Evolutionary conservation across 805 yeast genomes (phyloP).

Genomic region (Teunomyces panamensis): DNA sequence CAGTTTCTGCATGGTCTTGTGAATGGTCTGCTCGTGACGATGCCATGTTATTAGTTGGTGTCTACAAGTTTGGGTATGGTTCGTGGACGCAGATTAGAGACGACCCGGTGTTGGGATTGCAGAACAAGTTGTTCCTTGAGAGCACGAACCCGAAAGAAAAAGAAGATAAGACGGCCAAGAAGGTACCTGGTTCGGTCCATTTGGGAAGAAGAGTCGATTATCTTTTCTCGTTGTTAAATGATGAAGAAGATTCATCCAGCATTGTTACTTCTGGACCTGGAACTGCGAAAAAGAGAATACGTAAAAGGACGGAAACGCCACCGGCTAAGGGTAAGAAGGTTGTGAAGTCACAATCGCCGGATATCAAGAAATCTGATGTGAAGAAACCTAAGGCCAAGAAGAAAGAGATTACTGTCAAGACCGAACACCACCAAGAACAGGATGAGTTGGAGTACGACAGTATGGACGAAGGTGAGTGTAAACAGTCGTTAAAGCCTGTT

Average conservation of each 20-base stretch:
- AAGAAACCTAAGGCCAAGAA: slow-evolving; percentile 16
- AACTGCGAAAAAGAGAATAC: slow-evolving; percentile 8
- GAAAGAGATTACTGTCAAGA: slow-evolving; percentile 1
- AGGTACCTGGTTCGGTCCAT: slow-evolving; percentile 90
- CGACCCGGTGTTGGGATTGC: slow-evolving; percentile 85
- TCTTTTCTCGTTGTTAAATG: slow-evolving; percentile 66
- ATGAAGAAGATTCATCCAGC: slow-evolving; percentile 38
- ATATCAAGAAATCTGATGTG: slow-evolving; percentile 14
- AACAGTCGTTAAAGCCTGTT: slow-evolving; percentile 60
- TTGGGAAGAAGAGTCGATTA: slow-evolving; percentile 89
- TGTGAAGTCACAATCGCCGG: slow-evolving; percentile 17
- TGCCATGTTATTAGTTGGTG: slow-evolving; percentile 81
- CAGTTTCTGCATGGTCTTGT: slow-evolving; percentile 88
- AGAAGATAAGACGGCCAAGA: slow-evolving; percentile 45
- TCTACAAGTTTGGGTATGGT: slow-evolving; percentile 91
- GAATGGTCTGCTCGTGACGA: slow-evolving; percentile 84
- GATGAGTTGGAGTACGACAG: slow-evolving; percentile 61
- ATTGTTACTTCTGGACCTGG: background rate
- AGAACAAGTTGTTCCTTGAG: slow-evolving; percentile 77
- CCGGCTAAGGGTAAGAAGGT: slow-evolving; percentile 11
- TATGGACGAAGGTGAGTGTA: slow-evolving; percentile 74
- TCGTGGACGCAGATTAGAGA: slow-evolving; percentile 93
- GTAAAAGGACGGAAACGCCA: slow-evolving; percentile 7
- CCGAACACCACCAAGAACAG: background rate
- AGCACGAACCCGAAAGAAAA: slow-evolving; percentile 15